Evolutionary conservation across 352 stramenopile species (phyloP).

Genomic region (Plasmopara halstedii): DNA sequence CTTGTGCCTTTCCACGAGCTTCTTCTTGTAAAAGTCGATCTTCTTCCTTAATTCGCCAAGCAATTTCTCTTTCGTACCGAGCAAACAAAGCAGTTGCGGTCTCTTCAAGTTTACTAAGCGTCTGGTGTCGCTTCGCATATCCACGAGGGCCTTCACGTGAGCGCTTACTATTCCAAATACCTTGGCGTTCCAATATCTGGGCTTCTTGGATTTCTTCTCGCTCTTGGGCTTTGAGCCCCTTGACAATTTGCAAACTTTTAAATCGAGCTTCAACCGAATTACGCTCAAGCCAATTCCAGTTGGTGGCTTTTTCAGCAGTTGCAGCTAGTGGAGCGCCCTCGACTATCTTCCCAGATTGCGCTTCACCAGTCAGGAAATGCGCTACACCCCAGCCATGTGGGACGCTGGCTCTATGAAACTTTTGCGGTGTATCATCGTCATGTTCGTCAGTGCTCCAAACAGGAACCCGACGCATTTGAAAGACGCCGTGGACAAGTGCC

Average conservation of each 20-base stretch:
- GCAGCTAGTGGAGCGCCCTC: neutral
- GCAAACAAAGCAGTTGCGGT: constrained; percentile 40
- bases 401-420: constrained; percentile 24
- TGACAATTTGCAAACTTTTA: constrained; percentile 60
- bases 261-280: constrained; percentile 70
- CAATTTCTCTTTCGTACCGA: constrained; percentile 36
- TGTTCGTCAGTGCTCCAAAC: constrained; percentile 10
- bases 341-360: constrained; percentile 7
- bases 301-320: constrained; percentile 10
- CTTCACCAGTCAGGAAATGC: constrained; percentile 51
- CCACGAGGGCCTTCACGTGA: constrained; percentile 64
- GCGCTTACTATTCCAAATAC: constrained; percentile 50
- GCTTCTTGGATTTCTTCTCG: constrained; percentile 51
- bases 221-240: constrained; percentile 62
- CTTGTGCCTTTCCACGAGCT: constrained; percentile 26
- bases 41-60: constrained; percentile 38
- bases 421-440: constrained; percentile 2
- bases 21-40: constrained; percentile 45
- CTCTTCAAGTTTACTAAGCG: constrained; percentile 56
- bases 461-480: constrained; percentile 34
- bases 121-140: constrained; percentile 56
- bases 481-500: constrained; percentile 73
- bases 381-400: constrained; percentile 75
- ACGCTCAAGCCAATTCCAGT: constrained; percentile 50
- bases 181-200: constrained; percentile 58